Evolutionary conservation across 257 asterid genomes (phyloP), one percentile per base, ranked within the genome.

Genomic region (Handroanthus guayacan): DNA sequence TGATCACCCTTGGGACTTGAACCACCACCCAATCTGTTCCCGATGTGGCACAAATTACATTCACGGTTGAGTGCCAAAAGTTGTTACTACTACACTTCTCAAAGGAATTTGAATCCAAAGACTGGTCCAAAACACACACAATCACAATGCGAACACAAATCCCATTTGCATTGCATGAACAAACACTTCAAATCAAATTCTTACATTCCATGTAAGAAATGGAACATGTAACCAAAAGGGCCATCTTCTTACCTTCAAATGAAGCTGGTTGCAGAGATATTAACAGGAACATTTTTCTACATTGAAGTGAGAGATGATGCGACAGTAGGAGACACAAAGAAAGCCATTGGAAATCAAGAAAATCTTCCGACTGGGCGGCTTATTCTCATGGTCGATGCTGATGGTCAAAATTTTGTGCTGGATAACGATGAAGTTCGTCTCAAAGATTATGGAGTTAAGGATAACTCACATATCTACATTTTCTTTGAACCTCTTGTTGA

Each of bases 401-500:
- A 54, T 58, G 72, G 51, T 56, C 38, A 73, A 20, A 69, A 37
- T 56, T 20, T 55, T 34, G 5, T 62, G 54, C 65, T 90, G 82
- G 71, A 39, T 9, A 65, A 72, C 0, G 82, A 89, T 5, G 85
- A 88, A 36, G 43, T 55, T 47, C 4, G 75, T 6, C 89, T 94
- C 17, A 69, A 60, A 10, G 87, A 84, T 2, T 89, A 82, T 5
- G 94, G 96, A 1, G 84, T 94, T 36, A n/a, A 18, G 56, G 93
- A 90, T 54, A 84, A 90, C 72, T 92, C 97, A 47, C 96, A 76
- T 54, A 60, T 92, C 62, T 90, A 90, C 67, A 75, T 92, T 47
- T 86, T 90, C 74, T 83, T 90, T 6, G 31, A 50, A 31, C 77
- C 77, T 5, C 54, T 17, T 9, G 80, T 57, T 2, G 71, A 83